phyloP scores from a whole-genome alignment of 129 eudicot genomes.

The Arctium minus region DNA sequence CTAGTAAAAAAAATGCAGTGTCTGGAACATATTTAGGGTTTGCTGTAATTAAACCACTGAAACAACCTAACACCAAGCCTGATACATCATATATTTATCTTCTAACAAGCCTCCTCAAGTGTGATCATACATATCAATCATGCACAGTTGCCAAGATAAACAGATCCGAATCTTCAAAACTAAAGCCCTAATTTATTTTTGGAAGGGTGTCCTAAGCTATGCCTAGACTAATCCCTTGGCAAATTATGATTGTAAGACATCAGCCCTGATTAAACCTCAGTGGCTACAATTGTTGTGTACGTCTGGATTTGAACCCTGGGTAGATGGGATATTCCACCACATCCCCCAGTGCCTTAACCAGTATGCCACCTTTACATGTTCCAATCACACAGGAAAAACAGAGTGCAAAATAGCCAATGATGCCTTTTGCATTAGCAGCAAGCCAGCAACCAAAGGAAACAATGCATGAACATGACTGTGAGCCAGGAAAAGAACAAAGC shows the following conservation, averaged over 20 bases:
- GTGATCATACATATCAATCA: too few relatives aligned
- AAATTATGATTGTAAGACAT: too few relatives aligned
- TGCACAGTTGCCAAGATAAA: not conserved
- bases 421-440: not conserved
- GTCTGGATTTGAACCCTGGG: too few relatives aligned
- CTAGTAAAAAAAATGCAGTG: not conserved
- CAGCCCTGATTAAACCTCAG: too few relatives aligned
- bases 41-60: not conserved
- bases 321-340: too few relatives aligned
- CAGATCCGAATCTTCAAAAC: not conserved
- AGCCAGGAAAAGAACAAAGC: conserved; percentile 2
- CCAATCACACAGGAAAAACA: not conserved
- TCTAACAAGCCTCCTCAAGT: too few relatives aligned
- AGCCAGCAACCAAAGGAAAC: not conserved
- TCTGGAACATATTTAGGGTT: not conserved
- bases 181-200: not conserved
- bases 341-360: too few relatives aligned
- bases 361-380: not conserved
- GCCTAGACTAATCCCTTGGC: too few relatives aligned
- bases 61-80: not conserved
- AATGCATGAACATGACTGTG: not conserved
- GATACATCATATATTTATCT: too few relatives aligned
- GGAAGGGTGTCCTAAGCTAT: too few relatives aligned
- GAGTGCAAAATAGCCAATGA: not conserved
- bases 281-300: too few relatives aligned